Conservation (phyloP, 345 rosid species). For the Excoecaria cochinchinensis region DNA sequence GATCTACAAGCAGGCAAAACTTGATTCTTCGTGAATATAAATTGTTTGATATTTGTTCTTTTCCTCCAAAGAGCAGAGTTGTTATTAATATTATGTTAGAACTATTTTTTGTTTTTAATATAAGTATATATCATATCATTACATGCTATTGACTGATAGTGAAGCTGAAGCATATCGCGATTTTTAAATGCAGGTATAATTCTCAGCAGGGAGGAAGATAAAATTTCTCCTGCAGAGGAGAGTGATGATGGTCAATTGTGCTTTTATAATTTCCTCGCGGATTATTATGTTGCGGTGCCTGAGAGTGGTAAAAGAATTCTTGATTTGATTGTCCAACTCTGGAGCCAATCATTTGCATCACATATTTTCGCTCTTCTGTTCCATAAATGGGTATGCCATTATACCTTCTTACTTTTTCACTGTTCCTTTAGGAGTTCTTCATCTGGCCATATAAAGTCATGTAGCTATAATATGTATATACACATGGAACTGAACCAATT, state of each 20-base stretch:
- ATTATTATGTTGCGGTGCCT: slow-evolving; percentile 64
- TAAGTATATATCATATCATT: background rate
- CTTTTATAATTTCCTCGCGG: slow-evolving; percentile 88
- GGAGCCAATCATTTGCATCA: slow-evolving; percentile 98
- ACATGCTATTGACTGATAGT: background rate
- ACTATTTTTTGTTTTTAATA: background rate
- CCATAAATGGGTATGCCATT: slow-evolving; percentile 82
- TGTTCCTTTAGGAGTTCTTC: background rate
- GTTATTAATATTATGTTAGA: background rate
- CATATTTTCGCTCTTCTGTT: slow-evolving; percentile 82
- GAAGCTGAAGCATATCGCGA: background rate
- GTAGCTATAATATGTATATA: background rate
- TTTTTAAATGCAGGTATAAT: slow-evolving; percentile 69
- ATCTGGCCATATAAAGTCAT: background rate
- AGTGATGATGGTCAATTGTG: slow-evolving; percentile 54
- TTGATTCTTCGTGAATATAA: background rate
- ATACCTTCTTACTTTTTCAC: slow-evolving; percentile 1
- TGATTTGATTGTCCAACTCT: slow-evolving; percentile 85
- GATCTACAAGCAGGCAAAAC: background rate
- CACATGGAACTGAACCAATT: background rate
- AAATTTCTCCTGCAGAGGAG: slow-evolving; percentile 46
- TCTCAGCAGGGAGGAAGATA: slow-evolving; percentile 64
- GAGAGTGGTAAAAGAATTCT: slow-evolving; percentile 72
- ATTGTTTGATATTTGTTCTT: background rate
- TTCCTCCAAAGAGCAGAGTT: background rate